Conservation (phyloP, 495 filamentous ascomycete genomes). For the Pyrenula aspistea region DNA sequence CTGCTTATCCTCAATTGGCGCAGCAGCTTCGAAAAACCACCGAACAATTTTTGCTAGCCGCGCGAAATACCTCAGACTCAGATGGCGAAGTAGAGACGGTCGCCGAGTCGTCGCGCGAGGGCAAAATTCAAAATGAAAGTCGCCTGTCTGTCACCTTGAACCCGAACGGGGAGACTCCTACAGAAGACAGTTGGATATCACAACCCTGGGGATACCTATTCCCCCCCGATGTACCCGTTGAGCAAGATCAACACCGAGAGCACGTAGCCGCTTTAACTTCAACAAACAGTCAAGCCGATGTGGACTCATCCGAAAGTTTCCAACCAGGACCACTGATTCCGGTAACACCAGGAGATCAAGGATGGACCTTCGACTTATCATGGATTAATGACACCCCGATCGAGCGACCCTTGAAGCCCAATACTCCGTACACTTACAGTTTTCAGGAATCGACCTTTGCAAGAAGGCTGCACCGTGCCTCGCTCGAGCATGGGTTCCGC, state of each 20-base stretch:
- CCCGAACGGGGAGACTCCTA: background rate
- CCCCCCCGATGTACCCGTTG: background rate
- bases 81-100: slow-evolving; percentile 10
- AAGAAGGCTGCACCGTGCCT: slow-evolving; percentile 54
- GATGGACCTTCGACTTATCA: background rate
- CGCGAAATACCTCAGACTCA: slow-evolving; percentile 2
- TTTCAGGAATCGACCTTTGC: slow-evolving; percentile 58
- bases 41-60: slow-evolving; percentile 31
- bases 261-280: too few relatives aligned
- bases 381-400: background rate
- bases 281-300: background rate
- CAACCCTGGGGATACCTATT: background rate
- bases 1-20: slow-evolving; percentile 20
- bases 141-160: background rate
- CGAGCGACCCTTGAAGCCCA: background rate
- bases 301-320: background rate
- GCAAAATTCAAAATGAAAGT: background rate
- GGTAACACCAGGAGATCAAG: background rate
- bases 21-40: slow-evolving; percentile 32
- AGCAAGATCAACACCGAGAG: background rate
- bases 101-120: background rate
- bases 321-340: background rate
- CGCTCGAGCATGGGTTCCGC: slow-evolving; percentile 48
- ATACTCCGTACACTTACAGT: slow-evolving; percentile 15
- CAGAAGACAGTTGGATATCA: background rate